Evolutionary conservation across 805 yeast species (phyloP), one percentile per base, ranked within the genome.

Genomic region (Lachancea nothofagi): DNA sequence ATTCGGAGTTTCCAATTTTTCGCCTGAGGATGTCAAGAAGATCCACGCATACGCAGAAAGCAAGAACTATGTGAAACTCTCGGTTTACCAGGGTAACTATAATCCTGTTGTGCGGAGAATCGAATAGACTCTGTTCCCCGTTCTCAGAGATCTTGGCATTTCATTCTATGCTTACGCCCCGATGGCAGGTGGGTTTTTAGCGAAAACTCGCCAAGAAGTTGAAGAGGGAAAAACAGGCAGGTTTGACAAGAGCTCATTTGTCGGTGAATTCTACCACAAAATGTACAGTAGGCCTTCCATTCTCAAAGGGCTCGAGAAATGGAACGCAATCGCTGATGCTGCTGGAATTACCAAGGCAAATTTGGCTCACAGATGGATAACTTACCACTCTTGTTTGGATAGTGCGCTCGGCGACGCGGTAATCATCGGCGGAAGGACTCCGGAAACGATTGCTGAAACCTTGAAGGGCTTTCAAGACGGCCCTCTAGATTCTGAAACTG

Each of bases 81-180:
- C 59, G 4, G 58, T 56, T 13, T 55, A 47, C 40, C 61, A 56
- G 36, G 61, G 60, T 14, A 43, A 51, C 21, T 56, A 56, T 42
- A 56, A 56, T 35, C 48, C 55, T 19, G 45, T 56, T 27, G 44
- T 57, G 9, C 47, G 60, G 15, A 38, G 35, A 28, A 36, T 33
- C 32, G 61, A 55, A 38, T 9, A 26, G 5, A 53, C 50, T 9
- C 36, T 55, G 15, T 48, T 55, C 29, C 59, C 61, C 1, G 29
- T 48, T 12, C 36, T 55, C 27, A 38, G 48, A 27, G 43, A 44
- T 31, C 38, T 42, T n/a, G 35, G 40, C 1, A 49, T 55, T 13
- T 29, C 48, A 10, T 55, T 54, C 33, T 51, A 47, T 38, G 60
- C 57, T 13, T 55, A 51, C 33, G 51, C 55, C n/a, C 53, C 53